Conservation (phyloP, 441 rosid genomes). For the Sinapis alba region DNA sequence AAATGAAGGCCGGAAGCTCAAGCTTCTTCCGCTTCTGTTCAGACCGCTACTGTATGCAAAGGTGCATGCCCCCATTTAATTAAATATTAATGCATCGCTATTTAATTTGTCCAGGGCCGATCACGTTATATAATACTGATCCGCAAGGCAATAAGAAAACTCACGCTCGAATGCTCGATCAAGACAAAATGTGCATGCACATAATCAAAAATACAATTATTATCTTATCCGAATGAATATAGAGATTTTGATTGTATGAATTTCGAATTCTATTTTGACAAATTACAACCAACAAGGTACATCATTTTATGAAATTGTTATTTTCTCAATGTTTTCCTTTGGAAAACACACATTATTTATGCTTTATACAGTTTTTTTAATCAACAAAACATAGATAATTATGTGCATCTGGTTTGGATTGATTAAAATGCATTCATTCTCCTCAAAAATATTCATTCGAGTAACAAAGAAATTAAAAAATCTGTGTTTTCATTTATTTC, state of each 20-base stretch:
- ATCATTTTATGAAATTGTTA: background rate
- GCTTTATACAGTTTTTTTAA: background rate
- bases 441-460: background rate
- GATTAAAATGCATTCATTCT: background rate
- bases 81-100: constrained; percentile 4
- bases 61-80: constrained; percentile 34
- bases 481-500: constrained; percentile 33
- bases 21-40: too few relatives aligned
- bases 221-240: too few relatives aligned
- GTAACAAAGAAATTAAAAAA: constrained; percentile 4
- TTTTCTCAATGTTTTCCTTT: background rate
- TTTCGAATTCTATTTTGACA: too few relatives aligned
- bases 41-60: too few relatives aligned
- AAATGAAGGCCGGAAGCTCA: too few relatives aligned
- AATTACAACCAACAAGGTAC: background rate
- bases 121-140: constrained; percentile 31
- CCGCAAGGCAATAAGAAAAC: background rate
- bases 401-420: constrained; percentile 1
- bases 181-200: background rate
- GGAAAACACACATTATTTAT: background rate
- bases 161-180: background rate
- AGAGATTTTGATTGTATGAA: too few relatives aligned
- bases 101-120: constrained; percentile 32
- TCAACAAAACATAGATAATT: background rate
- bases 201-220: background rate